phyloP scores from a whole-genome alignment of 805 yeast genomes.

The Metschnikowia peoriensis region DNA sequence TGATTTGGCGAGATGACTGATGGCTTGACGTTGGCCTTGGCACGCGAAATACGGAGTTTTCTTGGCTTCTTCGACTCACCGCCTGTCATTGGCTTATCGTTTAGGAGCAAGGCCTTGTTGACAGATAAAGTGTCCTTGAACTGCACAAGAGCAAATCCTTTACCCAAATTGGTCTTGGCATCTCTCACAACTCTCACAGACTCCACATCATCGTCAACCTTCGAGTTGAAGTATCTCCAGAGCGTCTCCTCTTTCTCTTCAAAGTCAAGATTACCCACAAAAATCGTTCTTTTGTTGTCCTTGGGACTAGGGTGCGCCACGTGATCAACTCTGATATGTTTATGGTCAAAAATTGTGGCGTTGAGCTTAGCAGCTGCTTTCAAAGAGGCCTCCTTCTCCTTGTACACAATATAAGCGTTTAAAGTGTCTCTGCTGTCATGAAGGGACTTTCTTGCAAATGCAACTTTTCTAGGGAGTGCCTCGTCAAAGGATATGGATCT shows the following conservation, averaged over 20 bases:
- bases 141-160: slow-evolving; percentile 96
- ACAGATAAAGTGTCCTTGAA: slow-evolving; percentile 73
- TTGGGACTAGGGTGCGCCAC: slow-evolving; percentile 88
- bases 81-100: slow-evolving; percentile 56
- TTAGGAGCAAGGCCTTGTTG: slow-evolving; percentile 73
- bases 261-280: slow-evolving; percentile 92
- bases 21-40: slow-evolving; percentile 40
- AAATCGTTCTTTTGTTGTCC: slow-evolving; percentile 79
- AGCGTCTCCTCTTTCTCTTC: slow-evolving; percentile 88
- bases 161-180: slow-evolving; percentile 89
- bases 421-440: slow-evolving; percentile 77
- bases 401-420: slow-evolving; percentile 85
- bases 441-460: slow-evolving; percentile 75
- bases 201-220: slow-evolving; percentile 57
- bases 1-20: slow-evolving; percentile 45
- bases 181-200: slow-evolving; percentile 90
- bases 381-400: slow-evolving; percentile 47
- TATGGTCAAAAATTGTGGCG: slow-evolving; percentile 62
- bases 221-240: slow-evolving; percentile 71
- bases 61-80: slow-evolving; percentile 41
- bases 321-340: slow-evolving; percentile 88
- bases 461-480: slow-evolving; percentile 87
- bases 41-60: slow-evolving; percentile 72
- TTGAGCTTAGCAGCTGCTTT: slow-evolving; percentile 54
- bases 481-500: slow-evolving; percentile 90